A percentile compares a stretch with the other conserved stretches of the same genome.
phyloP scores from a whole-genome alignment of 208 protist species.

The Crithidia acanthocephali region DNA sequence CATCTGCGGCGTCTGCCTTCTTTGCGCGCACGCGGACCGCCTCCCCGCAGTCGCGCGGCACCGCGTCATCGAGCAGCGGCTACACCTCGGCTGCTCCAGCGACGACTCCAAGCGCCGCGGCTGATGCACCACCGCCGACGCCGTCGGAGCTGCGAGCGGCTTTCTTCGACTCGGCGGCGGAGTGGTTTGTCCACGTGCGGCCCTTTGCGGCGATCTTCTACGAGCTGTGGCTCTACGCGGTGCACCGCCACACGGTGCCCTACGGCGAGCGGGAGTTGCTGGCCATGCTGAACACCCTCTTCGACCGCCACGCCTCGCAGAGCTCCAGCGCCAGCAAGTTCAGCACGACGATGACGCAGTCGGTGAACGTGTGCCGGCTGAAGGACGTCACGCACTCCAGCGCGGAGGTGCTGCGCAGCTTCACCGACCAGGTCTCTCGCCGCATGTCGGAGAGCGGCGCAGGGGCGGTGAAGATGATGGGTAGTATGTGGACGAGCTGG shows the following conservation, averaged over 20 bases:
- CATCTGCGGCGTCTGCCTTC: not conserved
- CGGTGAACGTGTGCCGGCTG: conserved; percentile 57
- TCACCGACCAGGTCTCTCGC: conserved; percentile 41
- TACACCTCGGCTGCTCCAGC: too few relatives aligned
- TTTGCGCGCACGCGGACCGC: not conserved
- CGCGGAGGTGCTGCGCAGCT: conserved; percentile 40
- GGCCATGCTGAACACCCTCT: conserved; percentile 55
- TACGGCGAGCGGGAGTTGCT: conserved; percentile 35
- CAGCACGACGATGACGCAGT: conserved; percentile 49
- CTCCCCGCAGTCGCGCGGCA: not conserved
- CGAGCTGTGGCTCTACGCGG: conserved; percentile 65
- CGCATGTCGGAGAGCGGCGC: conserved; percentile 28
- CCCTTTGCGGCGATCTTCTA: conserved; percentile 63
- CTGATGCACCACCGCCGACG: not conserved
- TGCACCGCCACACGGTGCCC: conserved; percentile 45
- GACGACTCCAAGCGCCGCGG: not conserved
- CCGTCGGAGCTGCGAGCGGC: conserved; percentile 35
- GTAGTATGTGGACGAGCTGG: conserved; percentile 32
- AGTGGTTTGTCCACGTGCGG: conserved; percentile 72
- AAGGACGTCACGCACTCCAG: conserved; percentile 61
- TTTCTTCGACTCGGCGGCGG: conserved; percentile 67
- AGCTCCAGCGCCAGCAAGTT: conserved; percentile 41
- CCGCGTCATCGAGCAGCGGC: not conserved
- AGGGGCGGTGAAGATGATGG: conserved; percentile 39
- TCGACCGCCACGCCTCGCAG: conserved; percentile 48